Base-by-base conservation (phyloP, 2,329 filamentous ascomycete species). In the Nemania diffusa region DNA sequence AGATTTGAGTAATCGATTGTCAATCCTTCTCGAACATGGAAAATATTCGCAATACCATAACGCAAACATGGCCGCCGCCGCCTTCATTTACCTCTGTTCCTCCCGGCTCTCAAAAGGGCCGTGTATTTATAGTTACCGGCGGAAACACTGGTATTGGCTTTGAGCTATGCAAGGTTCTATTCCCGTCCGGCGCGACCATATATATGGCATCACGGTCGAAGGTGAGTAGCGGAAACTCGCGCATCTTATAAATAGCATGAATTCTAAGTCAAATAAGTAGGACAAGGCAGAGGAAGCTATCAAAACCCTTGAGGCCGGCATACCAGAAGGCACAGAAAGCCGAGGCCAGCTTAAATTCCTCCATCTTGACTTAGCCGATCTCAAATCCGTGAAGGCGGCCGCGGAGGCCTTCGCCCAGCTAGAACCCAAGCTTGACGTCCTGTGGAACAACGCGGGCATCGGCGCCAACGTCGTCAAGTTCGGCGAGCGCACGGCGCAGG, bases 101-200 rank as follows among this genome's bases (percentile, higher is more conserved):
- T 1, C 37, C 32, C 11, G 67, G 59, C 13, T 67, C 67, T 1
- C 76, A 79, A 34, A 50, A 66, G 13, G 77, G 73, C 5, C 72
- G 72, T 26, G 77, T 81, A 0, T 80, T 80, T 50, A 83, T 89
- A 44, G 81, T 89, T 8, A 89, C 86, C 0, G 78, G 79, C 0
- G 78, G 76, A 0, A 79, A 77, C 42, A 66, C 74, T 1, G 79
- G 79, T 26, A 79, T 87, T 5, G 86, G 86, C 1, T 78, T 81
- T 34, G 84, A 88, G 71, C 78, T 89, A 3, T 78, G 78, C 62
- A 82, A 82, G 59, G 82, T 88, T 1, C 79, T 90, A 4, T 88
- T 87, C 72, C 73, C 75, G 0, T 81, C 80, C 3, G 84, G 85
- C 22, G 86, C 79, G 22, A 87, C 80, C 0, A 80, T 88, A 9